Conservation (phyloP, 208 protist species). For the Plasmodiophora brassicae region DNA sequence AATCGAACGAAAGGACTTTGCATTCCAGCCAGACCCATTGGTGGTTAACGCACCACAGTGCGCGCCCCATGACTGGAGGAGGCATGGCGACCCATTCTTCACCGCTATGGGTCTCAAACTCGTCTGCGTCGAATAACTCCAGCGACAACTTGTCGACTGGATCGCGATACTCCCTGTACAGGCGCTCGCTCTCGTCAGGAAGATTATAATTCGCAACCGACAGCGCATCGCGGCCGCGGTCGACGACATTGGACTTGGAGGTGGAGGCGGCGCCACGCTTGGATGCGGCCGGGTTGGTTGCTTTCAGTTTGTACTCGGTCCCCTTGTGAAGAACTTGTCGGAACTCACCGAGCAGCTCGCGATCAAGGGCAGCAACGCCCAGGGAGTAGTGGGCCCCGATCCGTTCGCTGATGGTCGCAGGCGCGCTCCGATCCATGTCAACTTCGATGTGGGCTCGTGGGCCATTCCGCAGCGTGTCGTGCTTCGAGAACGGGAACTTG, state of each 20-base stretch:
- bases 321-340: background rate
- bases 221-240: background rate
- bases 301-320: background rate
- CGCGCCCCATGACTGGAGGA: background rate
- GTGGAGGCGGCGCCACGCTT: background rate
- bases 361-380: background rate
- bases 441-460: background rate
- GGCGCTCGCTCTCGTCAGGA: background rate
- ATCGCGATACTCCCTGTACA: conserved; percentile 6
- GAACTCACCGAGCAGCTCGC: background rate
- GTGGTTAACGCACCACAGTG: conserved; percentile 22
- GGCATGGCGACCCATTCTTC: background rate
- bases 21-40: conserved; percentile 28
- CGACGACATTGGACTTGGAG: background rate
- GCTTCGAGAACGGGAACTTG: background rate
- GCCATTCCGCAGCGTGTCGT: background rate
- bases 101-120: background rate
- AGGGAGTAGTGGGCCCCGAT: background rate
- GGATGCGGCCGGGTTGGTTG: background rate
- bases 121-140: background rate
- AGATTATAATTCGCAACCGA: background rate
- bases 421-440: background rate
- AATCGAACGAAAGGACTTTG: background rate
- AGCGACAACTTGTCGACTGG: background rate
- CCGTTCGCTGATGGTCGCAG: background rate